phyloP scores from a whole-genome alignment of 495 filamentous ascomycete genomes.

The Cercophora scortea region DNA sequence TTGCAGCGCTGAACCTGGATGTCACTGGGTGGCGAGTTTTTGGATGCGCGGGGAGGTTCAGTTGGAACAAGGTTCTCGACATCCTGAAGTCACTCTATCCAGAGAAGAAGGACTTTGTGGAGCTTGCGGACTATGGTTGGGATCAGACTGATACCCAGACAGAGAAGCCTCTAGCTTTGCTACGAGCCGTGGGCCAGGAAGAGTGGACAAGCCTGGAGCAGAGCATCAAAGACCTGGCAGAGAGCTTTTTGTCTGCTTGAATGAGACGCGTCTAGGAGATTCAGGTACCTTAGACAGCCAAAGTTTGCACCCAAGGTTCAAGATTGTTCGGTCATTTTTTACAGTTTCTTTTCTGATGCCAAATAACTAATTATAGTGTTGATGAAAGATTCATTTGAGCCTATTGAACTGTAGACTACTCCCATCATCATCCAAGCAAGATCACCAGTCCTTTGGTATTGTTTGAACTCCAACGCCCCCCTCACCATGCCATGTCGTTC shows the following conservation, averaged over 20 bases:
- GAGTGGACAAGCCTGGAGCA: slow-evolving; percentile 25
- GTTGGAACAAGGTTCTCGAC: slow-evolving; percentile 10
- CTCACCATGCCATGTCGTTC: too few relatives aligned
- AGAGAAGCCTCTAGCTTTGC: slow-evolving; percentile 13
- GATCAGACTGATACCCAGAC: slow-evolving; percentile 18
- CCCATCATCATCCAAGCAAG: too few relatives aligned
- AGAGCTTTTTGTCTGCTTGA: slow-evolving; percentile 6
- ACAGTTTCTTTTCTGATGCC: too few relatives aligned
- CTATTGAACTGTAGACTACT: too few relatives aligned
- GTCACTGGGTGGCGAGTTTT: slow-evolving; percentile 18
- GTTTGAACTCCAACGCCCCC: too few relatives aligned
- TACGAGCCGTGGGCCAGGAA: slow-evolving; percentile 14
- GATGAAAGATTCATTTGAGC: too few relatives aligned
- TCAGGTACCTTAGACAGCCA: too few relatives aligned
- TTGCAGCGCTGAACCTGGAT: slow-evolving; percentile 17
- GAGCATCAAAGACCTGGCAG: slow-evolving; percentile 9
- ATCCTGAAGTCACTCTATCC: slow-evolving; percentile 19
- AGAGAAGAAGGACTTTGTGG: slow-evolving; percentile 8
- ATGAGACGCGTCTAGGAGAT: neutral
- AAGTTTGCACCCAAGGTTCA: too few relatives aligned
- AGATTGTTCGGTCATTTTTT: too few relatives aligned
- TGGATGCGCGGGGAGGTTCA: slow-evolving; percentile 16
- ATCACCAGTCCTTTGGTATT: too few relatives aligned
- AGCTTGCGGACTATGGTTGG: slow-evolving; percentile 12
- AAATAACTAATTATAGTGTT: too few relatives aligned